Evolutionary conservation across 139 green algal species (phyloP), one percentile per base, ranked within the genome.

Genomic region (Desmodesmus armatus): DNA sequence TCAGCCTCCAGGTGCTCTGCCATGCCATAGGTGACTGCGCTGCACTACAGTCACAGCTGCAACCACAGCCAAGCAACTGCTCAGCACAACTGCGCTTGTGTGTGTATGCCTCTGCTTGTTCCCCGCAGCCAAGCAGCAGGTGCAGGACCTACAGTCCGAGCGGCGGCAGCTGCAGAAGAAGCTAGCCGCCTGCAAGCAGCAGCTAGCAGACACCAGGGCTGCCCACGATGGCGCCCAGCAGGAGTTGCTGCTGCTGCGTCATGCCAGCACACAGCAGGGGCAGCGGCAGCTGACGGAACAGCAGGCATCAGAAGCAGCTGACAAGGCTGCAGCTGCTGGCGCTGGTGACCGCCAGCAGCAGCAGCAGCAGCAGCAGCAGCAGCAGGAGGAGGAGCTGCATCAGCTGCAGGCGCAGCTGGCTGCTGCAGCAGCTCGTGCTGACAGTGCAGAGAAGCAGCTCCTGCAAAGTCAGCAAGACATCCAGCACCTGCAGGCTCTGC

Each of bases 101-200:
- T 13, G 9, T 55, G 47, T 55, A 55, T 55, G 9, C 7, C 13
- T 55, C 9, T 55, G 47, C 13, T 55, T 13, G 13, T 55, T 55
- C 47, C 47, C 1, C 35, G 63, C 62, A 84, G 78, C 62, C 35
- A 84, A 84, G 43, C 62, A 63, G 62, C 78, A 84, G 63, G 60
- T 76, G 15, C 78, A 84, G 44, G 78, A 84, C 0, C n/a, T 77
- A 17, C 78, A 84, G 31, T 17, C 49, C 29, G 78, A 84, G 29
- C 47, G 35, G 40, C 76, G 77, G 43, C 78, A 84, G 62, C 62
- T 84, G 78, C 78, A 84, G 78, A 84, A 84, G 78, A 84, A 84
- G 60, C 44, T 84, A n/a, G 78, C 62, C 44, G 78, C 63, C n/a
- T 84, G 63, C 62, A 84, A 84, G 29, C 78, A 84, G 63, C 78